These are phyloP conservation scores for Trypanosoma cruzi DNA, from an alignment of 208 protist genomes.

Conservation along the genomic window DNA sequence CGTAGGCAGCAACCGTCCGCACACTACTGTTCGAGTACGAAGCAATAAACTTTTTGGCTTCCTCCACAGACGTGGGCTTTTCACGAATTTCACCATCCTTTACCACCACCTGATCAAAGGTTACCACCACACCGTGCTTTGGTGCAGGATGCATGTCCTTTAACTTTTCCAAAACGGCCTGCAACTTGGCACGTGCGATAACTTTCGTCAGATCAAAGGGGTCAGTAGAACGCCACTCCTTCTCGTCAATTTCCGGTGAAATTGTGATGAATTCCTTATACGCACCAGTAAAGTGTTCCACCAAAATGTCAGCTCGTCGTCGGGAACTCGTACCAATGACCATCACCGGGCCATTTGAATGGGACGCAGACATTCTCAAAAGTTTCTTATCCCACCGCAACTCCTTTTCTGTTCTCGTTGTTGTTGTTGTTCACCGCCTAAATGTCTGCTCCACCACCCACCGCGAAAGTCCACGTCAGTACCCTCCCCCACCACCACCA, in stretches of 20 bases:
- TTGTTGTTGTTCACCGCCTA: too few species aligned
- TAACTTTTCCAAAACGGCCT: constrained; percentile 36
- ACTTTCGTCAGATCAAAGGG: constrained; percentile 51
- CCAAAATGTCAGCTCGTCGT: constrained; percentile 41
- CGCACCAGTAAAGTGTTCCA: constrained; percentile 35
- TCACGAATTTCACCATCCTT: constrained; percentile 80
- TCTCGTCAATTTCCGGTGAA: constrained; percentile 89
- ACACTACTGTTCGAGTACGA: constrained; percentile 67
- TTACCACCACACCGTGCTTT: constrained; percentile 42
- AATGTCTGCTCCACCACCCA: not conserved
- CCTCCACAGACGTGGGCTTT: constrained; percentile 58
- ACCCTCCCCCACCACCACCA: too few species aligned
- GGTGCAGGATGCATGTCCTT: constrained; percentile 33
- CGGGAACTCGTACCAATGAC: constrained; percentile 77
- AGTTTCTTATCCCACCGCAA: not conserved
- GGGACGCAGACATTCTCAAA: not conserved
- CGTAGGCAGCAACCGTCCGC: constrained; percentile 69
- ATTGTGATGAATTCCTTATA: constrained; percentile 51
- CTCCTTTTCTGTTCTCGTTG: not conserved
- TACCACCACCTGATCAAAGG: constrained; percentile 86
- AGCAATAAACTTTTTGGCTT: constrained; percentile 52
- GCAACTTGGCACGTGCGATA: constrained; percentile 45
- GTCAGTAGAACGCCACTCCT: constrained; percentile 49
- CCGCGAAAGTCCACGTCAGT: not conserved
- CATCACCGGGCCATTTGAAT: constrained; percentile 44